A percentile compares a stretch with the other conserved stretches of the same genome.
phyloP scores from a whole-genome alignment of 2,329 filamentous ascomycete genomes.

The Phialemonium atrogriseum region DNA sequence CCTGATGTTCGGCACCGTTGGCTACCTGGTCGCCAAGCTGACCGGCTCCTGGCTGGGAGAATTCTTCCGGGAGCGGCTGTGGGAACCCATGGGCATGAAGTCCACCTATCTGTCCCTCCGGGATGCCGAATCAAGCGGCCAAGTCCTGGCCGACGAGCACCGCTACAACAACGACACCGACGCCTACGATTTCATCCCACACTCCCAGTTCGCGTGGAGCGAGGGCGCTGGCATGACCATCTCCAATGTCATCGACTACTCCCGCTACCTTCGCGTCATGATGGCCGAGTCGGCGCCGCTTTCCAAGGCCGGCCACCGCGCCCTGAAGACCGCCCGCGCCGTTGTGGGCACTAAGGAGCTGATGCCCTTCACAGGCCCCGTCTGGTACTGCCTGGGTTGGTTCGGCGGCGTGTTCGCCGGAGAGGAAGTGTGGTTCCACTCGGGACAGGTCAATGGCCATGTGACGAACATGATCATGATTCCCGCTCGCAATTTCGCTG shows the following conservation, averaged over 20 bases:
- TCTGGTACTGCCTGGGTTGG: conserved; percentile 23
- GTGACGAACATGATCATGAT: conserved; percentile 22
- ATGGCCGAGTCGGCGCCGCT: conserved; percentile 18
- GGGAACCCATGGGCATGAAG: conserved; percentile 37
- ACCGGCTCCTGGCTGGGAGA: conserved; percentile 27
- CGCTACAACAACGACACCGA: conserved; percentile 22
- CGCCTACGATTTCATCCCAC: conserved; percentile 15
- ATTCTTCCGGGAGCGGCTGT: conserved; percentile 32
- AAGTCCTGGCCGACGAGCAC: too few species aligned
- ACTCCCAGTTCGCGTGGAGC: conserved; percentile 19
- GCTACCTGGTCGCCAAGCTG: conserved; percentile 36
- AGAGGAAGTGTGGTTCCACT: conserved; percentile 20
- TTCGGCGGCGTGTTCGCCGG: conserved; percentile 14
- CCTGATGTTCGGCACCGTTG: conserved; percentile 36
- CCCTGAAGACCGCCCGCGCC: conserved; percentile 19
- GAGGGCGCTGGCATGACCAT: conserved; percentile 35
- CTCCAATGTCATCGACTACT: conserved; percentile 29
- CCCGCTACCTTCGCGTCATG: conserved; percentile 24
- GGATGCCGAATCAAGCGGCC: conserved; percentile 27
- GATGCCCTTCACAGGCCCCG: conserved; percentile 12
- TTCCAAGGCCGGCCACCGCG: conserved; percentile 15
- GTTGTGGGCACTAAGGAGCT: too few species aligned
- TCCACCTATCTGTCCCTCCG: conserved; percentile 26
- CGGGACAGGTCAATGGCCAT: conserved; percentile 19
- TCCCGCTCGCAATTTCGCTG: conserved; percentile 21